Evolutionary conservation across 2,329 filamentous ascomycete species (phyloP), one percentile per base, ranked within the genome.

Genomic region (Periconia sp.): DNA sequence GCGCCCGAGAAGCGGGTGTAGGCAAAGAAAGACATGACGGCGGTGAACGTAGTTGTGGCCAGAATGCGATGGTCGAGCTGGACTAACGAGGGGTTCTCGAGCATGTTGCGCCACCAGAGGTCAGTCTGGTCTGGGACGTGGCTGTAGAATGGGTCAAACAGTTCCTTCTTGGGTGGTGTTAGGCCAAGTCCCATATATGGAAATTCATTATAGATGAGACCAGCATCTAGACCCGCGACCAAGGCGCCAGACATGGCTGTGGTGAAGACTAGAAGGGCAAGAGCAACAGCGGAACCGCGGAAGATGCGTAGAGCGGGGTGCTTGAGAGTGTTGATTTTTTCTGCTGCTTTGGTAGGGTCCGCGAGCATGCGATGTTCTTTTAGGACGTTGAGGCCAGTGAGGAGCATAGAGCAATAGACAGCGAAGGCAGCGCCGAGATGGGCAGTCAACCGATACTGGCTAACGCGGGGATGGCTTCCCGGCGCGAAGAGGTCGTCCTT

Each of bases 151-250:
- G 82, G 77, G 63, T 92, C 86, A 70, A 89, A 91, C 22, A 97
- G 84, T 74, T 97, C 92, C 8, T 83, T 79, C 63, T 80, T 83
- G 1, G 92, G 92, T 1, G 92, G 92, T 0, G 89, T 80, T 16
- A 95, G 75, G 9, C 91, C 90, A 3, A 83, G 72, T 7, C 94
- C 94, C 94, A 99, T 99, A 72, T 82, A 89, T 5, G 94, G 94
- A 70, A 99, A 97, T 71, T 99, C 91, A 69, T 99, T 99, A 78
- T 99, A 99, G 72, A 99, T 97, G 43, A 99, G 79, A 7, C 94
- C 94, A 7, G 94, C 94, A 66, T 99, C 94, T 11, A 99, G 85
- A 22, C 94, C 94, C 5, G 94, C 94, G 22, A 99, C 94, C 2
- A 99, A 81, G 4, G 86, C 92, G 40, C 92, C 94, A 4, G 94